Evolutionary conservation across 495 filamentous ascomycete species (phyloP), one percentile per base, ranked within the genome.

Genomic region (Aspergillus olivimuriae): DNA sequence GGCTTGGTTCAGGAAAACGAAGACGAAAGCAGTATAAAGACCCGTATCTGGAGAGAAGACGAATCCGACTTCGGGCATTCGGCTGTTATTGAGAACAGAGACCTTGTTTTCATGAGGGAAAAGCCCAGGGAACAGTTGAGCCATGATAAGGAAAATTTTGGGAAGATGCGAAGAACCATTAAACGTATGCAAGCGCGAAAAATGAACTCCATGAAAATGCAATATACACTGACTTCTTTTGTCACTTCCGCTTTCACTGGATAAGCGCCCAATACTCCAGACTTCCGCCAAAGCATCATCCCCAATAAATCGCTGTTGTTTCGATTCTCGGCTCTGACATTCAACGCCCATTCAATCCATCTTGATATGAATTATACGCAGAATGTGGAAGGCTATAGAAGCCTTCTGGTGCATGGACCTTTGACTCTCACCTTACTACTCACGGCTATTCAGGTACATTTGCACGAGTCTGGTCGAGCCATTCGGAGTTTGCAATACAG

Each of bases 321-420:
- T 63, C 80, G 86, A n/a, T 94, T 84, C 65, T 87, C 81, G 21
- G 86, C 86, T 0, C 73, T 95, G 14, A 88, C 83, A 4, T 88
- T 84, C 73, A 95, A 95, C 60, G 84, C 87, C 4, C 89, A 94
- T 56, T 66, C 72, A 4, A 94, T 94, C 44, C 89, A 95, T 53
- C 72, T 92, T n/a, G 86, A 94, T 57, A 75, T 71, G 3, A 44
- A 68, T 12, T 94, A 87, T 63, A 80, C 80, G 16, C 74, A 73
- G 15, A 66, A 77, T 21, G 63, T 78, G 2, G 91, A 97, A 61
- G 86, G 84, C 6, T 80, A 91, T 57, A 74, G 70, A 10, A 75
- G 81, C 39, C 67, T 87, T 18, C 73, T 97, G 10, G 84, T 95
- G 21, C 91, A 96, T 54, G 91, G 91, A 0, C 91, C 91, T 0